Base-by-base conservation (phyloP, 139 green algal species). In the Tetradesmus obliquus region DNA sequence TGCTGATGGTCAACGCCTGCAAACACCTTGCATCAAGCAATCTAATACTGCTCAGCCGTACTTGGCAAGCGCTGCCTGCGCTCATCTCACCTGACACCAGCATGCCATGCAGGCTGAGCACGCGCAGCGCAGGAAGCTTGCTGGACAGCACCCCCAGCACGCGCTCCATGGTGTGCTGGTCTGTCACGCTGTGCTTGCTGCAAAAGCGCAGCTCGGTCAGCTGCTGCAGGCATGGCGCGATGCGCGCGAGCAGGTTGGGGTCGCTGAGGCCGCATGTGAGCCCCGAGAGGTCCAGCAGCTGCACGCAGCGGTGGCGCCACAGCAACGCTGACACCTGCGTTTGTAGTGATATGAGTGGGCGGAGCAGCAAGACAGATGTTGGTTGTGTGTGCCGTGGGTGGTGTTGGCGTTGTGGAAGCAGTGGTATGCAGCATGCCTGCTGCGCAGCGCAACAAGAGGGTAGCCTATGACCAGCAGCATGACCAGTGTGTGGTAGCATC, bases 221-320 rank as follows among this genome's bases (percentile, higher is more conserved):
- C 17, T 60, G 85, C 85, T 89, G 62, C 62, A 90, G 69, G 71
- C 58, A 72, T 12, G 86, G 71, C 15, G 71, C 54, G 5, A 90
- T n/a, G 51, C 53, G 53, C 7, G 8, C 7, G 9, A 90, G 58
- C n/a, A 90, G 71, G 22, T 15, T 24, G 3, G 20, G 2, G 20
- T 84, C n/a, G 71, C 71, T 84, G 51, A 90, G 71, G 53, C 69
- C 71, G 45, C 69, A 60, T 3, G 57, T 84, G 7, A 90, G 86
- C 6, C 86, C 86, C n/a, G 71, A 84, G 7, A 90, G 69, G 86
- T 90, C 86, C 20, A 90, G 51, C 71, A 55, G n/a, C 71, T 90
- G 71, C 53, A 90, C 86, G 12, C 71, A 84, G 9, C 8, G 51
- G 71, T 90, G 86, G n/a, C 86, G 86, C n/a, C 9, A 69, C 71